Evolutionary conservation across 352 stramenopile species (phyloP), one percentile per base, ranked within the genome.

Genomic region (Phytophthora chlamydospora): DNA sequence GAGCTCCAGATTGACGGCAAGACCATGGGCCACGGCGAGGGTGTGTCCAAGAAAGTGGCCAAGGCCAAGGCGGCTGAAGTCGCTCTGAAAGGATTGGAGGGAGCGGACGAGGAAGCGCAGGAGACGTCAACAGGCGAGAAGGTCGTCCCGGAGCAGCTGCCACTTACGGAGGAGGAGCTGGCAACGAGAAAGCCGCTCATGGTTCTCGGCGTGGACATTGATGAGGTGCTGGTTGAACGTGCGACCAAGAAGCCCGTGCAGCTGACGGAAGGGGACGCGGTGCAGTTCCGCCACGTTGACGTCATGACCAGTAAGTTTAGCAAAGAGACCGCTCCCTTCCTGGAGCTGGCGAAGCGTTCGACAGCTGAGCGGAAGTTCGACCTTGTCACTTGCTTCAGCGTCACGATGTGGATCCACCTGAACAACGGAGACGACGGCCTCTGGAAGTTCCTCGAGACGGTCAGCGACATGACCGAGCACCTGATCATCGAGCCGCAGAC

Each of bases 321-420:
- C 38, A 73, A 70, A 27, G 55, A 76, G 12, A 71, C 89, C 12
- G 36, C 51, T 9, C 60, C 68, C 1, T 88, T 90, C 33, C 56
- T 86, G 39, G 64, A 79, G 31, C 33, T 64, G 12, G 73, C 76
- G n/a, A 76, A 76, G 51, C 71, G 68, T n/a, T 46, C 65, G 36
- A 58, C 60, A 41, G 41, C 49, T 4, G 51, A 76, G 43, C 59
- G 64, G n/a, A 77, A 71, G 44, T 93, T 93, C 49, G 71, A 88
- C 52, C 65, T 95, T 2, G 63, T 93, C 39, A 91, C 84, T 53
- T 86, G 81, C 58, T 95, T 93, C 44, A 93, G 86, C 39, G 78
- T 95, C 43, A 93, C 85, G 9, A 95, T 95, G 86, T 95, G 86
- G 86, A 93, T 95, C 54, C 86, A 95, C 51, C 51, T 95, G 24